Percentiles rank a stretch among this genome's conserved stretches.
Evolutionary conservation across 2,329 filamentous ascomycete species (phyloP).

Genomic region (Magnaporthiopsis incrustans): DNA sequence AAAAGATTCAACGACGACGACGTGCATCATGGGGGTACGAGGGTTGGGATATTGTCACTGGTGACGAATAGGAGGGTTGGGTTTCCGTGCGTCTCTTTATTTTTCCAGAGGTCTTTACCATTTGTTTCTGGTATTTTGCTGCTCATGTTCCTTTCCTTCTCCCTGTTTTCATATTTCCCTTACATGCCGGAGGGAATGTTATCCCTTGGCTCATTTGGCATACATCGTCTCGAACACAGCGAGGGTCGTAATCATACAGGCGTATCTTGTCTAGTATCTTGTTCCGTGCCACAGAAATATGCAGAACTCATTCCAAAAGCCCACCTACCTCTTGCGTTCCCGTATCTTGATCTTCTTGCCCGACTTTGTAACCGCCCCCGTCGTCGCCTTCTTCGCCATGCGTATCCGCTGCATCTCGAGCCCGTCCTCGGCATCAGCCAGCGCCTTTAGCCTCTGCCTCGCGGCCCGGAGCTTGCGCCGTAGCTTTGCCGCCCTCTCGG

Average conservation of each 20-base stretch:
- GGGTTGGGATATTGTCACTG: slow-evolving; percentile 1
- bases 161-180: background rate
- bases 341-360: slow-evolving; percentile 57
- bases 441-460: slow-evolving; percentile 44
- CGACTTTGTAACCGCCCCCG: slow-evolving; percentile 49
- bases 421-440: slow-evolving; percentile 47
- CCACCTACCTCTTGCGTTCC: slow-evolving; percentile 47
- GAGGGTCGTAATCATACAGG: background rate
- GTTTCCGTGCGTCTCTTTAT: slow-evolving; percentile 3
- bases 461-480: slow-evolving; percentile 40
- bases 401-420: slow-evolving; percentile 52
- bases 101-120: slow-evolving; percentile 1
- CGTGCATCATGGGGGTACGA: slow-evolving; percentile 7
- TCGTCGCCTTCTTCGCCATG: slow-evolving; percentile 58
- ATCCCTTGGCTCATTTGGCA: background rate
- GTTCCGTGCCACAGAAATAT: background rate
- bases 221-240: background rate
- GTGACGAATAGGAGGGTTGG: background rate
- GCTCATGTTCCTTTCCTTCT: background rate
- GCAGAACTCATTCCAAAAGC: background rate
- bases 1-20: background rate
- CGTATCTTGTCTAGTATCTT: background rate
- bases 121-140: background rate
- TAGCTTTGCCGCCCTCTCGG: slow-evolving; percentile 36
- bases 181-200: background rate